These are phyloP conservation scores for Fusarium tuaranense DNA, from an alignment of 2,329 filamentous ascomycete genomes.

Conservation along the genomic window DNA sequence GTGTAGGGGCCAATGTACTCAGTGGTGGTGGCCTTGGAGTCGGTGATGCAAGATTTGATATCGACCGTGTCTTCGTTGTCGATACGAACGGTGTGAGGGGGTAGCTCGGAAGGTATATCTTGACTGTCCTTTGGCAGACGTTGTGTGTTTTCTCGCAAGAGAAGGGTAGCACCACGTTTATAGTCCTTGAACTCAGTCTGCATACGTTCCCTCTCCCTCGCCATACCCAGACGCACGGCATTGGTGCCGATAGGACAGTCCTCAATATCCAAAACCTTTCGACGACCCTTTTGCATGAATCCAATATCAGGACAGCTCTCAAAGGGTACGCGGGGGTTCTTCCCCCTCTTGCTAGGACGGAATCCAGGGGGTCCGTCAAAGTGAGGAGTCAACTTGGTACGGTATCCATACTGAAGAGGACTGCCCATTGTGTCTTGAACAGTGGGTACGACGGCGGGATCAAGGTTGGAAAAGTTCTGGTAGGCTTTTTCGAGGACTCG, in stretches of 20 bases:
- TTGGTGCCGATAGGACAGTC: conserved; percentile 96
- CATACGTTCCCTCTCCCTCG: conserved; percentile 81
- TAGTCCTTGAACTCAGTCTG: conserved; percentile 77
- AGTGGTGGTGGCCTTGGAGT: conserved; percentile 83
- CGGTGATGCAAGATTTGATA: conserved; percentile 88
- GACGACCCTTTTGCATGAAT: conserved; percentile 88
- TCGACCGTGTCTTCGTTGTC: conserved; percentile 73
- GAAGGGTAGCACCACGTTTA: conserved; percentile 84
- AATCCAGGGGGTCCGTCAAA: conserved; percentile 81
- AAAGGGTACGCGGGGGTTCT: conserved; percentile 62
- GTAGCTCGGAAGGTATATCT: conserved; percentile 44
- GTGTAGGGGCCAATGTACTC: conserved; percentile 89
- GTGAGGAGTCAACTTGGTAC: conserved; percentile 96
- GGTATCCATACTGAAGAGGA: conserved; percentile 91
- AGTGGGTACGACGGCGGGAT: conserved; percentile 78
- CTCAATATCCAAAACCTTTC: conserved; percentile 90
- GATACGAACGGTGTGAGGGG: conserved; percentile 56
- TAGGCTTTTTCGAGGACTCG: conserved; percentile 92
- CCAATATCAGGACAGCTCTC: conserved; percentile 82
- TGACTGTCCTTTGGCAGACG: conserved; percentile 67
- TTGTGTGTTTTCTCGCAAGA: conserved; percentile 86
- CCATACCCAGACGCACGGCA: conserved; percentile 83
- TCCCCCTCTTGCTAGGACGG: conserved; percentile 62
- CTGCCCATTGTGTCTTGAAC: conserved; percentile 90
- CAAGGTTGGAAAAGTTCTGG: conserved; percentile 87